Evolutionary conservation across 2,329 filamentous ascomycete genomes (phyloP).

Genomic region (Trichophyton simii): DNA sequence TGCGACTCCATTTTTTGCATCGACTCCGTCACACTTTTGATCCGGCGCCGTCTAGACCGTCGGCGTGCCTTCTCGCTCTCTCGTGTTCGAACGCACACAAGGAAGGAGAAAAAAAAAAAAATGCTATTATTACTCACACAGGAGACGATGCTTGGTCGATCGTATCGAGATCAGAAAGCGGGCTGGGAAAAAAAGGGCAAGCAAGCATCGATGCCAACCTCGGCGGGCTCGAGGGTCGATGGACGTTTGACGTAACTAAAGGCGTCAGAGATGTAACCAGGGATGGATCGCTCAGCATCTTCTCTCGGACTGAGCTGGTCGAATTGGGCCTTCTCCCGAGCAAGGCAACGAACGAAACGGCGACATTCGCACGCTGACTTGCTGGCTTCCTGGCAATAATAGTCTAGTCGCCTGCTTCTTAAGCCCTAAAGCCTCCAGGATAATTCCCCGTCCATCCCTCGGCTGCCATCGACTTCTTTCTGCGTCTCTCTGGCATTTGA

Average conservation of each 20-base stretch:
- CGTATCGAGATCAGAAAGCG: not conserved
- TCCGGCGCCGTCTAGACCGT: not conserved
- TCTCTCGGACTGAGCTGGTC: not conserved
- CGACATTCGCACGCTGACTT: not conserved
- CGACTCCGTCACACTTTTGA: not conserved
- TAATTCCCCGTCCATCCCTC: not conserved
- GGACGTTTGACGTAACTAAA: not conserved
- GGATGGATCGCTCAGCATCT: not conserved
- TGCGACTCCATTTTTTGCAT: not conserved
- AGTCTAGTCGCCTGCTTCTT: not conserved
- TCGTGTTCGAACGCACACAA: not conserved
- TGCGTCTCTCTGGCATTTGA: no score
- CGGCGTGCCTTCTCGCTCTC: not conserved
- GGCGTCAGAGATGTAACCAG: not conserved
- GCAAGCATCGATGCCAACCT: not conserved
- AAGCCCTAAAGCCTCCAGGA: not conserved
- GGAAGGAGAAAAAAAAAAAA: no score
- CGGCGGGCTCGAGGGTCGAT: not conserved
- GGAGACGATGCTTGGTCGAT: not conserved
- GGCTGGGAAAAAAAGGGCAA: not conserved
- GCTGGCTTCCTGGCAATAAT: not conserved
- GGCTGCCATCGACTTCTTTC: not conserved
- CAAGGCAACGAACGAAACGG: not conserved
- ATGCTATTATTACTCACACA: no score
- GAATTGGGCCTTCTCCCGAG: not conserved